Base-by-base conservation (phyloP, 306 rosid species). In the Alnus rubra region DNA sequence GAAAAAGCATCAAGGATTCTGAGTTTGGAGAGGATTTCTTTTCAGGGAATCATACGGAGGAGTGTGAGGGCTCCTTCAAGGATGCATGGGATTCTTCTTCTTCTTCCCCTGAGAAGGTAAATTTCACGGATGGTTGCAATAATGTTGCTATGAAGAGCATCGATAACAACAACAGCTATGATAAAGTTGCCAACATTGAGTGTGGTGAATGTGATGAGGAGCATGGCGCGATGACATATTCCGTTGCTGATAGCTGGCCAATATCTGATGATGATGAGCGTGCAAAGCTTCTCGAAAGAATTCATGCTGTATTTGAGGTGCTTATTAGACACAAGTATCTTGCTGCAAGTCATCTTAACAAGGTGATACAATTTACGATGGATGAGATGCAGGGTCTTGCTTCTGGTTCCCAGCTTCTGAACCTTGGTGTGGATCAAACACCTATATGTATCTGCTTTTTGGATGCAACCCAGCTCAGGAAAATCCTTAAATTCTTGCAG, bases 371-470 rank as follows among this genome's bases (percentile, higher is more conserved):
- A 56, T 89, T 87, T 81, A 79, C 96, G 65, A 82, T 86, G 86
- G 94, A 92, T 65, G 94, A 93, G 91, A 82, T 93, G 80, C 97
- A 89, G 82, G 86, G 92, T 78, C 81, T 82, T 80, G 83, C 88
- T 81, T 86, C 91, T 72, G 94, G 94, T 80, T 87, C 92, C 78
- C 93, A 83, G 86, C 93, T 93, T 89, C 86, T 89, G 69, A 90
- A 86, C 84, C 90, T 79, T 73, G 94, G 90, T 49, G 80, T 93
- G 54, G 91, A 91, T 58, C 99, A 83, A 86, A 79, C 97, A 53
- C 98, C 99, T 55, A 78, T 80, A 76, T 93, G 97, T 78, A 88
- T 96, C 81, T 96, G 94, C 96, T 93, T 96, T 87, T 79, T 96
- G 49, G 99, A 93, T 67, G 94, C 91, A 75, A 60, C 87, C 39